Conservation (phyloP, 495 filamentous ascomycete genomes). For the Daldinia loculata region DNA sequence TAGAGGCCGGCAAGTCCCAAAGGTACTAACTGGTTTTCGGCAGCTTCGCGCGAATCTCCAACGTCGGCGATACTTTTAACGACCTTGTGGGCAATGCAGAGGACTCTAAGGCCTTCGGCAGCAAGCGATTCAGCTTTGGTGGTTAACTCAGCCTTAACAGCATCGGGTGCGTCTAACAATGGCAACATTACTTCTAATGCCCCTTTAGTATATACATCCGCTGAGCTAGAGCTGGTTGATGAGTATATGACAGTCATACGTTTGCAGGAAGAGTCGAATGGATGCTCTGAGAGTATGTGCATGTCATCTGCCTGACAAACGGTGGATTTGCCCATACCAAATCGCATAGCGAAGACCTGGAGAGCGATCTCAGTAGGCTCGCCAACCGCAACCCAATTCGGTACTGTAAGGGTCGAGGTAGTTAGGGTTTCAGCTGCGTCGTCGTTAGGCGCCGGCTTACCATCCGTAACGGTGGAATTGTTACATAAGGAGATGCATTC, state of each 20-base stretch:
- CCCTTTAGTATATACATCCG: constrained; percentile 64
- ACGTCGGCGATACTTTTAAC: constrained; percentile 40
- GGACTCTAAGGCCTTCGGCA: constrained; percentile 64
- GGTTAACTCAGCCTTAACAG: constrained; percentile 42
- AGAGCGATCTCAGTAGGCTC: constrained; percentile 68
- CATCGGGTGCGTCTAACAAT: constrained; percentile 44
- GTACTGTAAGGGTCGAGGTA: constrained; percentile 38
- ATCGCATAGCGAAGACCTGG: constrained; percentile 54
- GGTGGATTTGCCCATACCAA: constrained; percentile 45
- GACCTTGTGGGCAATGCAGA: constrained; percentile 59
- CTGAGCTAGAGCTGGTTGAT: constrained; percentile 32
- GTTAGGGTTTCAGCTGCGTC: constrained; percentile 46
- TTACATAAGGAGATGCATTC: constrained; percentile 72
- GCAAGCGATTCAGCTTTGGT: constrained; percentile 62
- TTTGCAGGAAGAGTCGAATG: constrained; percentile 70
- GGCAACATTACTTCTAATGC: constrained; percentile 64
- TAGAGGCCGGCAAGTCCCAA: constrained; percentile 76
- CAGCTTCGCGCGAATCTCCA: constrained; percentile 52
- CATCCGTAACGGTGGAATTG: constrained; percentile 67
- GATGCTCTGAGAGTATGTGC: constrained; percentile 61
- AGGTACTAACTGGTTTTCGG: constrained; percentile 69
- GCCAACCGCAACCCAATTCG: constrained; percentile 59
- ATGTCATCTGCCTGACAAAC: constrained; percentile 28
- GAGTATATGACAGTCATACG: constrained; percentile 66
- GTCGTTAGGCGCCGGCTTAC: constrained; percentile 64